Evolutionary conservation across 2,329 filamentous ascomycete genomes (phyloP).

Genomic region (Cladosporium velox): DNA sequence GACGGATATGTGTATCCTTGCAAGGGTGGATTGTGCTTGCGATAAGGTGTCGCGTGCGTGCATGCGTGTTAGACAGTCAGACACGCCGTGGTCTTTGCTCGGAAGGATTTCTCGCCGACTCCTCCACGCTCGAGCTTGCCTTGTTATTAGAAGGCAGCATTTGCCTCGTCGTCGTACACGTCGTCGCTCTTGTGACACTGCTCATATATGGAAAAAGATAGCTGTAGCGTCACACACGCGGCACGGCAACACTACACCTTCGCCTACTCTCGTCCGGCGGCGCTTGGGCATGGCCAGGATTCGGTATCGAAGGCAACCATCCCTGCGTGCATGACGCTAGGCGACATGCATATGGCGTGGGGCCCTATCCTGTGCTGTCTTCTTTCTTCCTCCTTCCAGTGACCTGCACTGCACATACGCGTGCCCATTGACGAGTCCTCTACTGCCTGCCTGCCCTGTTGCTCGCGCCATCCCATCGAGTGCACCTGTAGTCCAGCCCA

Average conservation of each 20-base stretch:
- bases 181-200: background rate
- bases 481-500: constrained; percentile 12
- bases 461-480: background rate
- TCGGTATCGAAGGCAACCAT: constrained; percentile 22
- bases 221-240: constrained; percentile 4
- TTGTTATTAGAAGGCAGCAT: background rate
- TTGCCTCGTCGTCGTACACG: constrained; percentile 15
- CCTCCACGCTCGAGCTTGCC: constrained; percentile 1
- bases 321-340: constrained; percentile 18
- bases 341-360: constrained; percentile 16
- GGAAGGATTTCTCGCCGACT: background rate
- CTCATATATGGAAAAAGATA: background rate
- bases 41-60: constrained; percentile 9
- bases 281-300: background rate
- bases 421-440: constrained; percentile 16
- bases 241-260: constrained; percentile 8
- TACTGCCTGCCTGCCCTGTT: constrained; percentile 6
- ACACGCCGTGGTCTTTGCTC: background rate
- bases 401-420: background rate
- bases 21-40: background rate
- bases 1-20: background rate
- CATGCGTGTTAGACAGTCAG: background rate
- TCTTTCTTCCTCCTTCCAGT: constrained; percentile 7
- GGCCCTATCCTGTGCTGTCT: background rate
- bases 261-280: background rate